Base-by-base conservation (phyloP, 2,329 filamentous ascomycete species). In the Coniochaeta pulveracea region DNA sequence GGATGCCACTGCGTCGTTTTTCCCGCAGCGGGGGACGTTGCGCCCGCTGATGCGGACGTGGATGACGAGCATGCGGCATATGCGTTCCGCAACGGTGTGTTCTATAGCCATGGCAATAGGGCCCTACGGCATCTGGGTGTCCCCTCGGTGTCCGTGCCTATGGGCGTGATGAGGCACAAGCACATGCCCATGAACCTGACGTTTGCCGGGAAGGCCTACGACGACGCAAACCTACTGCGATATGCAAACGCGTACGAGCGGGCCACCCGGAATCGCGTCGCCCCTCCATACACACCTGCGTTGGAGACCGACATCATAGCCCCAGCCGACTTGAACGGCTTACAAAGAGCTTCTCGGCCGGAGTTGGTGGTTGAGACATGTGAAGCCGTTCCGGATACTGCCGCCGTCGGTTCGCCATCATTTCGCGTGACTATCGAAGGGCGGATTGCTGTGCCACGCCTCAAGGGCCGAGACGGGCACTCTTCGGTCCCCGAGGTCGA, bases 21-120 rank as follows among this genome's bases (percentile, higher is more conserved):
- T 34, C 69, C 69, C 0, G 57, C 63, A 0, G 58, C 61, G 18
- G 66, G 64, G 0, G 68, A 73, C 38, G 55, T 72, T 1, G 67
- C 63, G 0, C 47, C 51, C 6, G 61, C 66, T 5, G 56, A 72
- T 44, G 47, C 65, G 0, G 69, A 73, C 42, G 40, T 44, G 1
- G 49, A 51, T 23, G 35, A 43, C 12, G 38, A 44, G 10, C 30
- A n/a, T 19, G 52, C 59, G 10, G 37, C 43, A 8, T 52, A 61
- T 37, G 60, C 61, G 4, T 54, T 61, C 35, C 55, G 54, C 18
- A 68, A 72, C 32, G 69, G 69, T 0, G 59, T 72, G 5, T 61
- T 60, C 71, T 73, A 72, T 37, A 62, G 58, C 1, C 69, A 72
- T 35, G 68, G 69, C 1, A 71, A 71, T 33, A 51, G 66, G 2